These are phyloP conservation scores for Kwoniella europaea DNA, from an alignment of 768 basidiomycete genomes.

Conservation along the genomic window DNA sequence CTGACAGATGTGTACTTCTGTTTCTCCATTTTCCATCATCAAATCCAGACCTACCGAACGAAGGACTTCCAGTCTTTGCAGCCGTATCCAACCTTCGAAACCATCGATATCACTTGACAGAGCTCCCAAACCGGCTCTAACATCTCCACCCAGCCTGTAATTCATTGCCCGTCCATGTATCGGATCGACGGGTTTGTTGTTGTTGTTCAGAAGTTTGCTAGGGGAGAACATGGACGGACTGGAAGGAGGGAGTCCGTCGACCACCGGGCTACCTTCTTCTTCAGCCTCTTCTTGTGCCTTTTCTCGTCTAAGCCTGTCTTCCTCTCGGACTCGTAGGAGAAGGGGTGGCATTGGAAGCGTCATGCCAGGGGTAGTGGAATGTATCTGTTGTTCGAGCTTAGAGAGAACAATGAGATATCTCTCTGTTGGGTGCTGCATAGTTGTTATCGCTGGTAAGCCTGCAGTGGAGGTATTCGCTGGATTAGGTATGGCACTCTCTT, in stretches of 20 bases:
- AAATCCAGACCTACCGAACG: constrained; percentile 23
- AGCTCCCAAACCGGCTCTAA: constrained; percentile 41
- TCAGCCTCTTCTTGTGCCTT: constrained; percentile 35
- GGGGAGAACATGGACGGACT: not conserved
- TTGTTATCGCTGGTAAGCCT: not conserved
- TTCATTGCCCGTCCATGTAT: constrained; percentile 34
- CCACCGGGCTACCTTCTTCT: constrained; percentile 3
- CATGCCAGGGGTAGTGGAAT: constrained; percentile 44
- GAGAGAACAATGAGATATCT: constrained; percentile 31
- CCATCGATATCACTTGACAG: constrained; percentile 29
- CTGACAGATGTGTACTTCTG: constrained; percentile 20
- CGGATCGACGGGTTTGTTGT: constrained; percentile 7
- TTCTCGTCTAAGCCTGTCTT: constrained; percentile 31
- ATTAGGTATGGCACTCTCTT: not conserved
- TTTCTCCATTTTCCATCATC: not conserved
- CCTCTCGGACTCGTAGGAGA: constrained; percentile 35
- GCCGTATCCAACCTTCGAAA: constrained; percentile 43
- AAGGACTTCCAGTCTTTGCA: constrained; percentile 43
- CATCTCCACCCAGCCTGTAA: constrained; percentile 48
- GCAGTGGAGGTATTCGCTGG: not conserved
- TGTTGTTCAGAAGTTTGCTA: not conserved
- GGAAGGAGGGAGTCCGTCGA: constrained; percentile 18
- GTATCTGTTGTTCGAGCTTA: constrained; percentile 29
- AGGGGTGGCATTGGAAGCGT: constrained; percentile 46
- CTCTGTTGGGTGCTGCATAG: constrained; percentile 26